Evolutionary conservation across 2,329 filamentous ascomycete genomes (phyloP), one percentile per base, ranked within the genome.

Genomic region (Chalara sp.): DNA sequence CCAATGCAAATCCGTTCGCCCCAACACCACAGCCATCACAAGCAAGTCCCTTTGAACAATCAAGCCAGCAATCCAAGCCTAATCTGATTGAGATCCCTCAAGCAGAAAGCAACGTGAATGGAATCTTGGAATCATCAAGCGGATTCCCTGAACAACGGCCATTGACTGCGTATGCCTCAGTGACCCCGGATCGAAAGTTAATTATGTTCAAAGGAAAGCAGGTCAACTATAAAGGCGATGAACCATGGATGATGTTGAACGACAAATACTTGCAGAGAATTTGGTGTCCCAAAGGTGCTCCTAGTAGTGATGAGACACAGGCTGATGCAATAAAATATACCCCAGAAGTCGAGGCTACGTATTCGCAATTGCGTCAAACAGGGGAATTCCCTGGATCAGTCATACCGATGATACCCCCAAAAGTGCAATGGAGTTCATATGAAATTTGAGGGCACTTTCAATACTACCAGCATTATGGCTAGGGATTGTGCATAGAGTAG

Each of bases 401-500:
- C 6, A 86, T 96, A 71, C 91, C 91, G 0, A 76, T 86, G 59
- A 70, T 89, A 44, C 88, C 91, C 21, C 91, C 91, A 0, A 84
- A 83, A 67, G 76, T 81, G 54, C 89, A 92, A 62, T 92, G 83
- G 74, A 83, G 82, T 57, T 68, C 72, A 31, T 92, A 86, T 79
- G 81, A 89, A 21, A 21, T 21, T 21, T 21, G 21, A 21, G 21
- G 21, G 21, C 21, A 21, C 21, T 21, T 21, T 21, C 21, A 21
- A 21, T 3, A 21, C 21, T 21, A 21, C 21, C 2, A 21, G 21
- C 21, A 21, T 21, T 21, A 21, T 21, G 21, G 21, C 21, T 21
- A 21, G 21, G 21, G 21, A 21, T 21, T 21, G 21, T 21, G 21
- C 21, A 21, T 21, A 21, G 21, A 21, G 21, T 3, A 21, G 21